Base-by-base conservation (phyloP, 169 alveolate species). In the Plasmodium sp. region DNA sequence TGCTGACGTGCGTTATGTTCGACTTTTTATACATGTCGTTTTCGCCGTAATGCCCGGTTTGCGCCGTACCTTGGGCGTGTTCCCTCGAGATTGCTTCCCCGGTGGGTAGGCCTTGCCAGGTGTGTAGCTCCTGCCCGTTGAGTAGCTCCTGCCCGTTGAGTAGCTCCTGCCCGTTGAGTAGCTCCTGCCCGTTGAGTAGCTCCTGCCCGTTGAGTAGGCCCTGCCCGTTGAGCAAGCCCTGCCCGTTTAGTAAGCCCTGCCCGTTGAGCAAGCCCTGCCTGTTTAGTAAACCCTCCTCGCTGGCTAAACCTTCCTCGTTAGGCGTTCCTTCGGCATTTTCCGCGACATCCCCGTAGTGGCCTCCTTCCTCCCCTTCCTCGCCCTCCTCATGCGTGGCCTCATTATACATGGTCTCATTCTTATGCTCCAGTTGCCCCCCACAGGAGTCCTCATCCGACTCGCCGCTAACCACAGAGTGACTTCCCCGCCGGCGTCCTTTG, bases 401-500 rank as follows among this genome's bases (percentile, higher is more conserved):
- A 54, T 85, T 75, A 39, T 85, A 85, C 48, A 33, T 77, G 12
- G 93, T 85, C 54, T 85, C 93, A 27, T 85, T 85, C 54, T 85
- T 85, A 41, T 74, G 79, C 10, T 85, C 58, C 27, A 85, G 31
- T 12, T 48, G 18, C 5, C 39, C 71, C 27, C n/a, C 81, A 18
- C 80, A 75, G 41, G 34, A 10, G 7, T 45, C 85, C 56, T 85
- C 85, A 45, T 77, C 71, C 56, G 84, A 85, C 33, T 56, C 31
- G 43, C 39, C 7, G 16, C 81, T 85, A 16, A 48, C 62, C 5
- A 16, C 22, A 3, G 58, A 84, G 43, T 22, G 12, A 33, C 41
- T 45, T 36, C 79, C 56, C 41, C 9, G 5, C 22, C 18, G 22
- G 4, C 36, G 51, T 10, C 36, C 62, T 75, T 75, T 85, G 12